Conservation (phyloP, 2,329 filamentous ascomycete species). For the Pleoardoris graminearum region DNA sequence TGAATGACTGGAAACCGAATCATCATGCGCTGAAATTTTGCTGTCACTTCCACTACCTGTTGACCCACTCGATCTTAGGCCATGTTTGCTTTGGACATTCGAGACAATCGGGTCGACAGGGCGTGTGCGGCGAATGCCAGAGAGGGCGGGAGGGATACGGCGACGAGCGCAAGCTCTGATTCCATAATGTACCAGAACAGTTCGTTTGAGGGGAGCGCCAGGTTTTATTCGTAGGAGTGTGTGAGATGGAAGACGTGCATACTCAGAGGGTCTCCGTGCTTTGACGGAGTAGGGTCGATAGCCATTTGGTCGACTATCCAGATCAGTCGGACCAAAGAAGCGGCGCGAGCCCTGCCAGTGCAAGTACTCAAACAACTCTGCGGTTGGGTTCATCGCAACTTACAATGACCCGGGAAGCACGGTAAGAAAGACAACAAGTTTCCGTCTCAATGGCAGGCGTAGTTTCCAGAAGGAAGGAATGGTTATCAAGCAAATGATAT, state of each 20-base stretch:
- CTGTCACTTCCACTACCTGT: neutral
- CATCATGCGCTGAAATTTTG: neutral
- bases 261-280: conserved; percentile 3
- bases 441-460: neutral
- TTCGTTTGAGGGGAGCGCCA: conserved; percentile 8
- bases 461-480: neutral
- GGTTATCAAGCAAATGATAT: conserved; percentile 4
- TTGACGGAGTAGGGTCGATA: neutral
- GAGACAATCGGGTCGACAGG: conserved; percentile 4
- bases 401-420: conserved; percentile 5
- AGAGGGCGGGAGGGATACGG: conserved; percentile 9
- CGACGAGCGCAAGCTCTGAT: conserved; percentile 1
- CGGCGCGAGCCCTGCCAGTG: neutral
- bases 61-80: neutral
- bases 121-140: neutral
- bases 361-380: neutral
- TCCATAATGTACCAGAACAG: conserved; percentile 12
- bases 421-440: neutral
- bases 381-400: neutral
- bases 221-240: neutral
- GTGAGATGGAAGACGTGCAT: neutral
- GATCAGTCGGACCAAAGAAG: neutral
- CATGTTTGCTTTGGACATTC: conserved; percentile 4
- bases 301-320: neutral
- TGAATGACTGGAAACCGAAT: too few species aligned